phyloP scores from a whole-genome alignment of 306 rosid genomes.

The Gleditsia sinensis region DNA sequence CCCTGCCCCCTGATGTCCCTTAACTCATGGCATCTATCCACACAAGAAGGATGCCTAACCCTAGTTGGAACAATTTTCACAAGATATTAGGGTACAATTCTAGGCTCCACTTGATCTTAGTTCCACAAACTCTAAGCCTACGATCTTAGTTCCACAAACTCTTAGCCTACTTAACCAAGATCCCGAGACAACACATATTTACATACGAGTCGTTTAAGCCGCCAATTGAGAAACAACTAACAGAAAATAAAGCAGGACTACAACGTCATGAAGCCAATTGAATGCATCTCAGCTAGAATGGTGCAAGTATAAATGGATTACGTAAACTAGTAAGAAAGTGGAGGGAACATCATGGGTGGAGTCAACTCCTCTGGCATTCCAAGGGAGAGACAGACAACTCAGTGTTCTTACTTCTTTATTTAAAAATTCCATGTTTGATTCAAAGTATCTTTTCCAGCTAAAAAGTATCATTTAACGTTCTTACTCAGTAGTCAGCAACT shows the following conservation, averaged over 20 bases:
- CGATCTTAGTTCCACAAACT: no score
- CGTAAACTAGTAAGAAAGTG: neutral
- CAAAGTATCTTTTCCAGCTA: no score
- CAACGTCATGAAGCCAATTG: slow-evolving; percentile 3
- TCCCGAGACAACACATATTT: neutral
- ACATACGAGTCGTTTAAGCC: neutral
- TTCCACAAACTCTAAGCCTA: neutral
- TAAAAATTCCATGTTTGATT: no score
- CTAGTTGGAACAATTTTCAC: neutral
- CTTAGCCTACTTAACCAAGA: no score
- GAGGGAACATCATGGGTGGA: slow-evolving; percentile 15
- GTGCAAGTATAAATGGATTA: slow-evolving; percentile 7
- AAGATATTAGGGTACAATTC: neutral
- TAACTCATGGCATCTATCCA: neutral
- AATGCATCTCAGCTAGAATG: slow-evolving; percentile 7
- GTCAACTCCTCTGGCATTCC: neutral
- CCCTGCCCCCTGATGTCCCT: neutral
- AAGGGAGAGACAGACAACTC: no score
- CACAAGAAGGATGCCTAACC: neutral
- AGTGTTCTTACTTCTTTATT: no score
- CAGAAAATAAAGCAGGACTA: neutral
- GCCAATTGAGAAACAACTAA: neutral
- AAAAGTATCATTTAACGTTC: no score
- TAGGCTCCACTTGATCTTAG: neutral
- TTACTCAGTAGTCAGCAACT: neutral